These are phyloP conservation scores for Nitzschia sp. DNA, from an alignment of 108 stramenopile species.

Conservation along the genomic window DNA sequence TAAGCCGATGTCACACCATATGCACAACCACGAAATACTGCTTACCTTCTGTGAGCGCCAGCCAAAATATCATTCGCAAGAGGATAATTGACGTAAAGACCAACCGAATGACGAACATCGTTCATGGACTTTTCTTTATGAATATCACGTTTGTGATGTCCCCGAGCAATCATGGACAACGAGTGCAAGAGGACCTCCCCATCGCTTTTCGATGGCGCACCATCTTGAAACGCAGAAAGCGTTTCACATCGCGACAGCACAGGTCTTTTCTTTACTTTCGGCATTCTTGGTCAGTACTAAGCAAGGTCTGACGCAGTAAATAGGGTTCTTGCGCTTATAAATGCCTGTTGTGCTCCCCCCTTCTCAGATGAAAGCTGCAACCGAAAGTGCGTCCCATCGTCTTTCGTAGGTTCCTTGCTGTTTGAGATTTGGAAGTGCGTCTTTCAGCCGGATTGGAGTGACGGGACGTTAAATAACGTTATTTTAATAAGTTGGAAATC, in stretches of 20 bases:
- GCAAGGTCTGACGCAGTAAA: too few relatives aligned
- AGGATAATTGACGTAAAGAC: conserved; percentile 28
- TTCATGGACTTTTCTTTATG: conserved; percentile 28
- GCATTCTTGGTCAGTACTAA: not conserved
- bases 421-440: too few relatives aligned
- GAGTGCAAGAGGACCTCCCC: not conserved
- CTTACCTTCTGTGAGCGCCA: conserved; percentile 19
- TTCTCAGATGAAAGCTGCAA: too few relatives aligned
- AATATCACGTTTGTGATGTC: not conserved
- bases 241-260: not conserved
- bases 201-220: conserved; percentile 6
- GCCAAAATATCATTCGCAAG: conserved; percentile 23
- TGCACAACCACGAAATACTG: too few relatives aligned
- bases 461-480: too few relatives aligned
- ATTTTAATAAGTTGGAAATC: too few relatives aligned
- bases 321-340: too few relatives aligned
- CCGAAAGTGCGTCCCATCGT: too few relatives aligned
- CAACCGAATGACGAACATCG: conserved; percentile 24
- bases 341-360: too few relatives aligned
- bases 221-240: conserved; percentile 13
- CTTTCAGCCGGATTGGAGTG: too few relatives aligned
- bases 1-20: too few relatives aligned
- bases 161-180: conserved; percentile 15
- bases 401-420: too few relatives aligned
- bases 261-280: not conserved